Conservation (phyloP, 2,329 filamentous ascomycete species). For the Ramularia collo-cygni region DNA sequence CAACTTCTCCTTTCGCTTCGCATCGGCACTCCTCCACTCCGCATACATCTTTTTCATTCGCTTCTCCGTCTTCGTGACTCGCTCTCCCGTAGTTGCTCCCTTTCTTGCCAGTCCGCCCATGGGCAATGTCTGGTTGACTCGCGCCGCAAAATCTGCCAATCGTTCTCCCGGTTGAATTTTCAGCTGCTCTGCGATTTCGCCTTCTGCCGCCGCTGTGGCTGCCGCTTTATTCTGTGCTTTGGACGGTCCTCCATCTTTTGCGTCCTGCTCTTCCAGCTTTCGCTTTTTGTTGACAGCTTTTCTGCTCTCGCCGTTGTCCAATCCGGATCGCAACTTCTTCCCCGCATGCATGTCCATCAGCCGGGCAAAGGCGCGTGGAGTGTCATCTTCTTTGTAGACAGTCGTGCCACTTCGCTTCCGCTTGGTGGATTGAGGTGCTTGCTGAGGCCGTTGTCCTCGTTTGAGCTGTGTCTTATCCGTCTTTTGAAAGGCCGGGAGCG, state of each 20-base stretch:
- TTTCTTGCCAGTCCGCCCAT: constrained; percentile 58
- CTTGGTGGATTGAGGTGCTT: constrained; percentile 15
- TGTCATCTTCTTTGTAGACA: constrained; percentile 63
- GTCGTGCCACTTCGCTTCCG: constrained; percentile 32
- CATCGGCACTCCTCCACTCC: constrained; percentile 68
- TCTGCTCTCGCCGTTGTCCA: constrained; percentile 60
- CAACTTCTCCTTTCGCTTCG: constrained; percentile 68
- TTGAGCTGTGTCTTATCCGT: constrained; percentile 24
- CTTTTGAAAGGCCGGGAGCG: constrained; percentile 50
- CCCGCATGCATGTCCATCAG: constrained; percentile 65
- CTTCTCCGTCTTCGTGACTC: constrained; percentile 75
- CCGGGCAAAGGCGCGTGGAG: constrained; percentile 77
- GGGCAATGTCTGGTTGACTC: constrained; percentile 79
- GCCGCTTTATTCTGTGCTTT: constrained; percentile 2
- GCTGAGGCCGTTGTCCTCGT: constrained; percentile 20
- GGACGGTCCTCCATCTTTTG: constrained; percentile 5
- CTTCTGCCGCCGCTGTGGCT: constrained; percentile 5
- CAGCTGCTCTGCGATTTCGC: constrained; percentile 37
- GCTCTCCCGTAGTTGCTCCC: constrained; percentile 56
- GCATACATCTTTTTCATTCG: constrained; percentile 58
- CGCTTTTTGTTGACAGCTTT: constrained; percentile 45
- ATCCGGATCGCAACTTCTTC: constrained; percentile 53
- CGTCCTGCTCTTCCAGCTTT: constrained; percentile 13
- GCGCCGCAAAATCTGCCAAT: constrained; percentile 70
- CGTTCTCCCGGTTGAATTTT: constrained; percentile 79